Evolutionary conservation across 148 eudicot genomes (phyloP).

Genomic region (Silene latifolia): DNA sequence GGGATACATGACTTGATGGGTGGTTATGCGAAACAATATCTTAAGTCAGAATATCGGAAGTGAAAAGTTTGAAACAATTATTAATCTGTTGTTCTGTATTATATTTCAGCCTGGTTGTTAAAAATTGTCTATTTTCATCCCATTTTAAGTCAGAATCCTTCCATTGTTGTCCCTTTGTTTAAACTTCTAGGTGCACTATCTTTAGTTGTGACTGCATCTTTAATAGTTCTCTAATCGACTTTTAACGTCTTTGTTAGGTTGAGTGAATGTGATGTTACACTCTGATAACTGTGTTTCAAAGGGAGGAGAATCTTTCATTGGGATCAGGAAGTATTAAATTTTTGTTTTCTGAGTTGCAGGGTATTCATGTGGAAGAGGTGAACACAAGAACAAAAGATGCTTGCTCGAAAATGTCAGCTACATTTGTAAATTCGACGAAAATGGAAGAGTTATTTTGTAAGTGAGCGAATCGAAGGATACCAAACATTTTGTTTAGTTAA

Average conservation of each 20-base stretch:
- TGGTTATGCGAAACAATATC: too few relatives aligned
- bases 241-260: not conserved
- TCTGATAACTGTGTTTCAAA: not conserved
- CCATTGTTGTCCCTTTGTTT: not conserved
- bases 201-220: constrained; percentile 1
- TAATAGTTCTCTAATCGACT: not conserved
- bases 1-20: too few relatives aligned
- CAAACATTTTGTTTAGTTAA: constrained; percentile 34
- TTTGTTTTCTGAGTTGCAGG: constrained; percentile 33
- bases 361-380: constrained; percentile 42
- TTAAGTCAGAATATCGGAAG: too few relatives aligned
- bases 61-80: not conserved
- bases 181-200: not conserved
- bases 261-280: not conserved
- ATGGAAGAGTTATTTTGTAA: constrained; percentile 56
- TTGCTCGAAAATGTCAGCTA: constrained; percentile 53
- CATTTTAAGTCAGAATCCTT: not conserved
- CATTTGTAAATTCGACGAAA: constrained; percentile 59
- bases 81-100: not conserved
- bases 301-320: not conserved
- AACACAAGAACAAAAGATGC: constrained; percentile 36
- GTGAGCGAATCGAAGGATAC: constrained; percentile 47
- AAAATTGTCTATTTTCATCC: not conserved
- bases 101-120: not conserved
- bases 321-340: constrained; percentile 1